Evolutionary conservation across 2,329 filamentous ascomycete genomes (phyloP).

Genomic region (Diplocarpon mali): DNA sequence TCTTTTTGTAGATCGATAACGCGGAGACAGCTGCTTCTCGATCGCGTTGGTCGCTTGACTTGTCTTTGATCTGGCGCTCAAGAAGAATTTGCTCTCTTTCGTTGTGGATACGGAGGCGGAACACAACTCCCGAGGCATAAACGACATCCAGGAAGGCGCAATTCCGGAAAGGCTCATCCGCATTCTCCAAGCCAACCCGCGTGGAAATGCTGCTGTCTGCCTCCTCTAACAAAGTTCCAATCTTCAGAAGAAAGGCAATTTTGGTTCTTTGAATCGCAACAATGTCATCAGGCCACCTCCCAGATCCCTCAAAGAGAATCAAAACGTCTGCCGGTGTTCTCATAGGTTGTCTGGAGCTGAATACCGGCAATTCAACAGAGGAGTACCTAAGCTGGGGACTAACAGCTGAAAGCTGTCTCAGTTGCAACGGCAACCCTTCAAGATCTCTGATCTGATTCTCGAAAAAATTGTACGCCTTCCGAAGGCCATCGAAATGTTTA

Average conservation of each 20-base stretch:
- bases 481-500: slow-evolving; percentile 54
- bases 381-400: slow-evolving; percentile 65
- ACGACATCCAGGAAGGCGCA: slow-evolving; percentile 72
- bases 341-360: slow-evolving; percentile 29
- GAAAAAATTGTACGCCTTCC: slow-evolving; percentile 59
- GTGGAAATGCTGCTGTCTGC: slow-evolving; percentile 49
- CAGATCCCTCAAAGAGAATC: slow-evolving; percentile 86
- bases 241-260: slow-evolving; percentile 68
- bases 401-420: slow-evolving; percentile 68
- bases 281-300: slow-evolving; percentile 86
- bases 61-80: slow-evolving; percentile 67
- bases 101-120: slow-evolving; percentile 79
- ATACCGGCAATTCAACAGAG: slow-evolving; percentile 44
- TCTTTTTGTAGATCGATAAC: slow-evolving; percentile 59
- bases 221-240: slow-evolving; percentile 53
- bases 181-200: slow-evolving; percentile 72
- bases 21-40: slow-evolving; percentile 61
- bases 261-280: slow-evolving; percentile 89
- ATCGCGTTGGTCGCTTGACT: slow-evolving; percentile 49
- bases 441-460: slow-evolving; percentile 68
- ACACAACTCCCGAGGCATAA: slow-evolving; percentile 59
- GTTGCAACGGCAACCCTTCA: slow-evolving; percentile 75
- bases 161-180: slow-evolving; percentile 57
- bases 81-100: slow-evolving; percentile 77
- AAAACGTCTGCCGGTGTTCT: slow-evolving; percentile 62